Conservation (phyloP, 768 basidiomycete species). For the Macrolepiota dolichaula region DNA sequence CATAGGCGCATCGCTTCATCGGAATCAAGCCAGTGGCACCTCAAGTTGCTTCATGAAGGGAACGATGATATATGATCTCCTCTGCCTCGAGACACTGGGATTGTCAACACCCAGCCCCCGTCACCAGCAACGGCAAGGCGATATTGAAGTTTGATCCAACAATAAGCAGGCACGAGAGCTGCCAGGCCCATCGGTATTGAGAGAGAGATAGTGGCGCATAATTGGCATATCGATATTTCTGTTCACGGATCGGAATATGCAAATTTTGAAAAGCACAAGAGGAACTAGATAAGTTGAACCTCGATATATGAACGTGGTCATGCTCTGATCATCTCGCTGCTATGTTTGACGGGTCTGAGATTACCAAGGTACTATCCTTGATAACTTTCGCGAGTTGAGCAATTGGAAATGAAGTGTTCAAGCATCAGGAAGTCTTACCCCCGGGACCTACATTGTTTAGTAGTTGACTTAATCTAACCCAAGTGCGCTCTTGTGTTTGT, state of each 20-base stretch:
- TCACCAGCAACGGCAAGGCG: background rate
- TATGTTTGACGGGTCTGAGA: no score
- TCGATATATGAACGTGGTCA: background rate
- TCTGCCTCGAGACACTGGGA: background rate
- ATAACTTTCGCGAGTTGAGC: background rate
- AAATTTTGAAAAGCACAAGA: no score
- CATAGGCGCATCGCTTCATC: slow-evolving; percentile 37
- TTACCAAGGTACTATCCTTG: background rate
- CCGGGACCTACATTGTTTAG: background rate
- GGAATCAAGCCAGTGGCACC: slow-evolving; percentile 7
- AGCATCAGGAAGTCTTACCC: background rate
- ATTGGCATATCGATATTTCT: background rate
- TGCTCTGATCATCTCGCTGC: no score
- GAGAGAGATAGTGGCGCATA: background rate
- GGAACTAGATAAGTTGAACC: no score
- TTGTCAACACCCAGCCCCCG: background rate
- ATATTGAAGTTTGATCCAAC: slow-evolving; percentile 3
- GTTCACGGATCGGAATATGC: background rate
- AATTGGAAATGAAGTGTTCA: background rate
- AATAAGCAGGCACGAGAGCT: background rate
- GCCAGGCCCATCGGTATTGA: background rate
- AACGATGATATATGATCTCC: background rate
- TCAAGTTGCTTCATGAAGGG: background rate
- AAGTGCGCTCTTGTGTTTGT: no score
- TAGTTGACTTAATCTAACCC: no score